phyloP scores from a whole-genome alignment of 306 rosid species.

The Trichosanthes cucumerina region DNA sequence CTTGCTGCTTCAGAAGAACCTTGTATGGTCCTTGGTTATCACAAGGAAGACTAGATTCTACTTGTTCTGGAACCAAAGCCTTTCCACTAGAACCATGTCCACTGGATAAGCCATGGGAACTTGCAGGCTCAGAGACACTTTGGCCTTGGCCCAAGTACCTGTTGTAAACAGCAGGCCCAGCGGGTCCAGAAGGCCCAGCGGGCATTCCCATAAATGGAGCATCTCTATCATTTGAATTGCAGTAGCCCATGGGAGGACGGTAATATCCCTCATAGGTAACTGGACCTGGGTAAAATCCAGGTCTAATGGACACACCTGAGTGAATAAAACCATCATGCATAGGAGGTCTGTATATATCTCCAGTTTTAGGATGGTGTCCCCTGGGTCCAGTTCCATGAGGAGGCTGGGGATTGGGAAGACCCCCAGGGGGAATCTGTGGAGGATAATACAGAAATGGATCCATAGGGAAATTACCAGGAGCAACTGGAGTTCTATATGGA shows the following conservation, averaged over 20 bases:
- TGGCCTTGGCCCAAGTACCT: conserved; percentile 55
- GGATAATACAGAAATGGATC: conserved; percentile 78
- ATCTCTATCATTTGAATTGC: conserved; percentile 66
- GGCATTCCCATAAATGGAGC: conserved; percentile 65
- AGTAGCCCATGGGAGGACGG: conserved; percentile 60
- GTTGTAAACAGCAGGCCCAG: conserved; percentile 39
- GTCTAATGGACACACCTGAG: conserved; percentile 75
- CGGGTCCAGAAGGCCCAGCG: conserved; percentile 19
- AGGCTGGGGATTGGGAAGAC: conserved; percentile 56
- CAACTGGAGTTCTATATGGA: conserved; percentile 64
- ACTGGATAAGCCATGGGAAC: conserved; percentile 49
- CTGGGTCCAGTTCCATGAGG: conserved; percentile 64
- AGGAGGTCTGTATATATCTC: conserved; percentile 80
- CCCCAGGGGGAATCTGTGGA: conserved; percentile 58
- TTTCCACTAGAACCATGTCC: conserved; percentile 45
- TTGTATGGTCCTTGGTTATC: conserved; percentile 67
- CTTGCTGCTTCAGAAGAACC: conserved; percentile 77
- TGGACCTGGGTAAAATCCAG: conserved; percentile 78
- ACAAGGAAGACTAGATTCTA: conserved; percentile 47
- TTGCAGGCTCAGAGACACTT: conserved; percentile 45
- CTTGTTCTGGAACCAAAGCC: conserved; percentile 33
- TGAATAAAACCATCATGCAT: conserved; percentile 70
- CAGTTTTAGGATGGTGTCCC: conserved; percentile 72
- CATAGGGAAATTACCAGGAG: conserved; percentile 73
- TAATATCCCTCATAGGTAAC: conserved; percentile 73